Evolutionary conservation across 345 rosid species (phyloP), one percentile per base, ranked within the genome.

Genomic region (Lumnitzera littorea): DNA sequence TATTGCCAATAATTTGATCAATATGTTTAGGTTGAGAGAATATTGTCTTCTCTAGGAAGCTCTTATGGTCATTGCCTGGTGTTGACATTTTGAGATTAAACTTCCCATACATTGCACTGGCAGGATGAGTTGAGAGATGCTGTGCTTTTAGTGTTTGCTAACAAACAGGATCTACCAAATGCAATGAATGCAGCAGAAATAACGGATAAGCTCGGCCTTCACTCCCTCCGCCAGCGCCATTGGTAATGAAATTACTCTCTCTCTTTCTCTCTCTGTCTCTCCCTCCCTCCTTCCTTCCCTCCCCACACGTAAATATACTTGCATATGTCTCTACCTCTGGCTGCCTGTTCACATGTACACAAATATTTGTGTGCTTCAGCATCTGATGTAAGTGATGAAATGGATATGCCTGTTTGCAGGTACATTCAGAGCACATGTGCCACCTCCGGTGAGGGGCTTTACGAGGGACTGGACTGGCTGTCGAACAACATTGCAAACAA

Each of bases 371-470:
- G 43, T 36, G 43, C 10, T 36, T 36, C 7, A 36, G 43, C 43
- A 36, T 5, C 43, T 36, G 43, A 36, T 36, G 7, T 9, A 36
- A 36, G 43, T 36, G 43, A 36, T 36, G 43, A 4, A 36, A 36
- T 36, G 43, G 43, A 36, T 36, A 36, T 62, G 47, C 49, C 11
- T 46, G 4, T 50, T 7, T 61, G 47, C 85, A 87, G 96, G 96
- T 89, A 89, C 73, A 89, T 89, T 78, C 96, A 89, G 86, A 89
- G 96, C 86, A 86, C 95, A 52, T 89, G 96, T 56, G 96, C 96
- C 70, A 89, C 96, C 17, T 89, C 96, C 3, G 96, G 96, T 58
- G 96, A 89, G 80, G 96, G 96, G 31, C 80, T 89, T 58, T 89
- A 89, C 6, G 96, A 89, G 75, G 96, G 96, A 46, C 81, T 89